Evolutionary conservation across 192 early-diverging fungal genomes (phyloP), one percentile per base, ranked within the genome.

Genomic region (Coemansia sp.): DNA sequence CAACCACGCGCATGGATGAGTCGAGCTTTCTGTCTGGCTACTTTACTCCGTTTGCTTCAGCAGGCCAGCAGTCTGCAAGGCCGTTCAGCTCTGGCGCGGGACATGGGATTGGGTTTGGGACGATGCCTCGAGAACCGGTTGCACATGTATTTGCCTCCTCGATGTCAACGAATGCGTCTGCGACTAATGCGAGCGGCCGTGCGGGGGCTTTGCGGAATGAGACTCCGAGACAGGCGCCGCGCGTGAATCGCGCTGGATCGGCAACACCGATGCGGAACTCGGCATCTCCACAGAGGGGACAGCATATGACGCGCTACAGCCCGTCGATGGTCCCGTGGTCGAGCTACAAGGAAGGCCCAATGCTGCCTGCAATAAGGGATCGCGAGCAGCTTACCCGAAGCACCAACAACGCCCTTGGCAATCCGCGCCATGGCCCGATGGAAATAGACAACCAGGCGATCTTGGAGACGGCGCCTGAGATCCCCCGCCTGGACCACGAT

Each of bases 121-220:
- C 70, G 13, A 77, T 83, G 81, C 81, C 75, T 2, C 46, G 81
- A 22, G 81, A 83, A 54, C 72, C 75, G 17, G 63, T 68, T 6
- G 60, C 46, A 3, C 69, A 61, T 0, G 61, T 68, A 25, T 64
- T 73, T 53, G 38, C 57, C 38, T 77, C 75, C 20, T 75, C 81
- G 4, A 61, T 71, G 16, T 69, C 72, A n/a, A 74, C 75, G 2
- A 70, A 50, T 10, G 64, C 74, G 3, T 74, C 74, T 11, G 58
- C 59, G 17, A 55, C 62, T 4, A 48, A 48, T 16, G 32, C 51
- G 9, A 46, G 57, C 37, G 71, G 70, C 10, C 77, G 77, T 19
- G 42, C 51, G 5, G 67, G 44, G 25, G 59, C 43, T 17, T 20
- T 54, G 12, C 68, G 64, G 5, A 40, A 62, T 14, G 68, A 70